phyloP scores from a whole-genome alignment of 768 basidiomycete species.

The Cyclocybe cylindracea region DNA sequence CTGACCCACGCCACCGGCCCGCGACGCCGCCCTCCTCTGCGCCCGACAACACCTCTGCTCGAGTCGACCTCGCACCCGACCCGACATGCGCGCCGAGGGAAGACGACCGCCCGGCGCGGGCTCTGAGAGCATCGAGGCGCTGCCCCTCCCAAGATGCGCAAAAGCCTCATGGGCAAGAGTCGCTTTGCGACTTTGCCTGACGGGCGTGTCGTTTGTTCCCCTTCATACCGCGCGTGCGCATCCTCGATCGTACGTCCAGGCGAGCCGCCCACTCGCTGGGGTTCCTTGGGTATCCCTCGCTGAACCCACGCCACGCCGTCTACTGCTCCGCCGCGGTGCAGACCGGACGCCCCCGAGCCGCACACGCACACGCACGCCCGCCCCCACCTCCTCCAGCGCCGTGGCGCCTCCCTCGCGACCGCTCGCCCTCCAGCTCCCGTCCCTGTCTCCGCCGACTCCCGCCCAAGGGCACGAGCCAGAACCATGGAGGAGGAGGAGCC shows the following conservation, averaged over 20 bases:
- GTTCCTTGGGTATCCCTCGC: constrained; percentile 17
- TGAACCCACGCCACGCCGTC: constrained; percentile 19
- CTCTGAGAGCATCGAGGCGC: constrained; percentile 12
- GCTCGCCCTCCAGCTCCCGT: constrained; percentile 21
- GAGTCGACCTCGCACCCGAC: constrained; percentile 48
- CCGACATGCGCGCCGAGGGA: constrained; percentile 23
- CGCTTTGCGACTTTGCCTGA: constrained; percentile 15
- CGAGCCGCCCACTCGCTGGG: constrained; percentile 10
- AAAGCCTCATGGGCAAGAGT: constrained; percentile 13
- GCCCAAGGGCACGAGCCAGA: constrained; percentile 16
- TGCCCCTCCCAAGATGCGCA: constrained; percentile 28
- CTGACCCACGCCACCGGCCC: constrained; percentile 25
- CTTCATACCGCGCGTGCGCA: background rate
- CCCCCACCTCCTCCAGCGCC: no score
- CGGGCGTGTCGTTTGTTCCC: constrained; percentile 2
- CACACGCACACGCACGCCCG: background rate
- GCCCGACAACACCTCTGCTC: constrained; percentile 56
- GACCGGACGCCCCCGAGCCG: constrained; percentile 17
- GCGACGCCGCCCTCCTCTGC: constrained; percentile 30
- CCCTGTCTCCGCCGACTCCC: constrained; percentile 23
- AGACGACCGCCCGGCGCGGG: background rate
- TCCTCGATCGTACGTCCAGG: constrained; percentile 6
- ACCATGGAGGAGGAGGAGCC: no score
- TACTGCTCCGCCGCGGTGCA: constrained; percentile 20
- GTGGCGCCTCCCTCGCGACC: background rate